phyloP scores from a whole-genome alignment of 2,329 filamentous ascomycete genomes.

The Chalaropsis thielavioides region DNA sequence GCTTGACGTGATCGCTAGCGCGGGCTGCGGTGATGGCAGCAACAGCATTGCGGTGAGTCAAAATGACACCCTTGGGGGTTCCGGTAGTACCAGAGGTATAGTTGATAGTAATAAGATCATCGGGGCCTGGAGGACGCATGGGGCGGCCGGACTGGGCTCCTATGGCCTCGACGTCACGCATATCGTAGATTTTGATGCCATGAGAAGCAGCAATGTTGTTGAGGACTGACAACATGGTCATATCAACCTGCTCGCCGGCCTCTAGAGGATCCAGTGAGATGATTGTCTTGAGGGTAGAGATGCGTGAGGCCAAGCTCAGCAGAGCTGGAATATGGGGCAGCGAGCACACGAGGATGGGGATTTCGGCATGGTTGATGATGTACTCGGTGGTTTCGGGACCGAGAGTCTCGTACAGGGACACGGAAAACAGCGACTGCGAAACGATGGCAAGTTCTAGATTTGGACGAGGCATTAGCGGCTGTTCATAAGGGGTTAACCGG shows the following conservation, averaged over 20 bases:
- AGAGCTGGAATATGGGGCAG: slow-evolving; percentile 69
- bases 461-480: slow-evolving; percentile 1
- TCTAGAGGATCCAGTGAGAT: slow-evolving; percentile 74
- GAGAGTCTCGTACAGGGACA: slow-evolving; percentile 92
- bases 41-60: slow-evolving; percentile 71
- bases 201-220: slow-evolving; percentile 57
- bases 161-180: slow-evolving; percentile 67
- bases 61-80: slow-evolving; percentile 65
- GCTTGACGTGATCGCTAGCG: slow-evolving; percentile 35
- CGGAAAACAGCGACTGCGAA: slow-evolving; percentile 75
- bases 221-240: slow-evolving; percentile 67
- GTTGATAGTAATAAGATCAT: slow-evolving; percentile 78
- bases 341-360: slow-evolving; percentile 62
- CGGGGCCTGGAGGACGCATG: slow-evolving; percentile 54
- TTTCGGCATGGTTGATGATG: slow-evolving; percentile 79
- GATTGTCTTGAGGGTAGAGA: slow-evolving; percentile 75
- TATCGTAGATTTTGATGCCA: slow-evolving; percentile 65
- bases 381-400: slow-evolving; percentile 85
- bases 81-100: slow-evolving; percentile 81
- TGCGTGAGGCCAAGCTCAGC: slow-evolving; percentile 60
- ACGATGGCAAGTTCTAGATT: slow-evolving; percentile 62
- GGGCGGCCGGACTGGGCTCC: slow-evolving; percentile 56
- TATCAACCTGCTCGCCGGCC: slow-evolving; percentile 57
- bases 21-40: slow-evolving; percentile 52
- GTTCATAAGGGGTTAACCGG: not conserved